phyloP scores from a whole-genome alignment of 2,329 filamentous ascomycete genomes.

The Cercospora sp. region DNA sequence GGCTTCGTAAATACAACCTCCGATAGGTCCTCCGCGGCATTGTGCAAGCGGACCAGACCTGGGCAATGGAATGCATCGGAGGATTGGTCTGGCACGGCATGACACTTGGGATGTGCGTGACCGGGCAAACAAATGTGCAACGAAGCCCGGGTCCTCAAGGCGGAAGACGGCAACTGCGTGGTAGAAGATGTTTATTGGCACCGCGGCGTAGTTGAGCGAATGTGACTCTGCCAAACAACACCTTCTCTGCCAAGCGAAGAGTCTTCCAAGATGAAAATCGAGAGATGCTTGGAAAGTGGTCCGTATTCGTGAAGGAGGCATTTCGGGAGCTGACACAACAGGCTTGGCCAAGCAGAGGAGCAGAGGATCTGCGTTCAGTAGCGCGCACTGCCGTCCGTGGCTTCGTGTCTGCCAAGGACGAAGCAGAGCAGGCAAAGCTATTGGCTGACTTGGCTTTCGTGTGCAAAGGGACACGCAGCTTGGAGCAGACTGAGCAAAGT shows the following conservation, averaged over 20 bases:
- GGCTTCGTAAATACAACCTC: not conserved
- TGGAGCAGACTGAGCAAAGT: not conserved
- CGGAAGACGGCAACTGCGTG: not conserved
- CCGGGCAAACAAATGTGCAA: not conserved
- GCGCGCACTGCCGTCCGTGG: not conserved
- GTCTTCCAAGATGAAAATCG: not conserved
- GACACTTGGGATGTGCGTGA: not conserved
- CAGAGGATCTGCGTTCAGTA: not conserved
- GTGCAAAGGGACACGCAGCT: not conserved
- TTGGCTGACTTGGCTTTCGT: conserved; percentile 7
- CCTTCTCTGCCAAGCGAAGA: not conserved
- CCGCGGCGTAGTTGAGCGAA: not conserved
- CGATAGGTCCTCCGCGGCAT: not conserved
- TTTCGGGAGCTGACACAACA: not conserved
- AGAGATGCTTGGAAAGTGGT: not conserved
- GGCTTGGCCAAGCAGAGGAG: not conserved
- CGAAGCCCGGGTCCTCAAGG: not conserved
- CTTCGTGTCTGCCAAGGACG: not conserved
- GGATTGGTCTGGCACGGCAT: not conserved
- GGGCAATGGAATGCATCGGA: not conserved
- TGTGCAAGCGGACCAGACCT: not conserved
- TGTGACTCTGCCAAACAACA: not conserved
- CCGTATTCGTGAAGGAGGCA: not conserved
- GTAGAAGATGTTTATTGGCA: not conserved
- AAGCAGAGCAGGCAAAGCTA: not conserved